These are phyloP conservation scores for Magnaporthiopsis poae DNA, from an alignment of 2,329 filamentous ascomycete species.

Conservation along the genomic window DNA sequence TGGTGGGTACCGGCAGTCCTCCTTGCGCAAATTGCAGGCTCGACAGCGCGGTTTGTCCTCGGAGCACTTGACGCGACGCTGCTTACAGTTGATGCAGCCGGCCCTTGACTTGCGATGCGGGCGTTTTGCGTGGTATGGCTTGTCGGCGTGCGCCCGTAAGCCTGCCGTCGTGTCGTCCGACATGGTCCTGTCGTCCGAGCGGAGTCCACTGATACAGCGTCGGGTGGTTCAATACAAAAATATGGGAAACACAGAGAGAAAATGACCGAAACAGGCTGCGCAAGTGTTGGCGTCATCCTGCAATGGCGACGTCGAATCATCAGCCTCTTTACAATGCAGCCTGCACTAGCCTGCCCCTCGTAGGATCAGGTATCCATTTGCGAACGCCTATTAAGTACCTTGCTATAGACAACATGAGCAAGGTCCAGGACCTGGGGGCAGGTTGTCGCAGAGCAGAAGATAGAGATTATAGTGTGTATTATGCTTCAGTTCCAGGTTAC, in stretches of 20 bases:
- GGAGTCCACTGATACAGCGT: not conserved
- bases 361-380: too few relatives aligned
- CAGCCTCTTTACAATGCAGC: not conserved
- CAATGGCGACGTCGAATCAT: not conserved
- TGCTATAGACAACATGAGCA: too few relatives aligned
- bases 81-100: constrained; percentile 30
- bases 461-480: too few relatives aligned
- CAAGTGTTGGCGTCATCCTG: not conserved
- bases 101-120: constrained; percentile 33
- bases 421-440: too few relatives aligned
- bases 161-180: not conserved
- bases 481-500: too few relatives aligned
- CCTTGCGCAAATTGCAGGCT: constrained; percentile 12
- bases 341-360: not conserved
- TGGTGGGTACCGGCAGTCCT: constrained; percentile 36
- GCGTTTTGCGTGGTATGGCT: constrained; percentile 36
- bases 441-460: too few relatives aligned
- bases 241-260: not conserved
- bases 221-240: not conserved
- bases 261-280: not conserved
- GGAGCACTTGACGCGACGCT: constrained; percentile 36
- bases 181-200: not conserved
- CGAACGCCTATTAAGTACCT: too few relatives aligned
- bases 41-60: constrained; percentile 26
- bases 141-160: constrained; percentile 9